phyloP scores from a whole-genome alignment of 352 stramenopile species.

The Pythium scleroteichum region DNA sequence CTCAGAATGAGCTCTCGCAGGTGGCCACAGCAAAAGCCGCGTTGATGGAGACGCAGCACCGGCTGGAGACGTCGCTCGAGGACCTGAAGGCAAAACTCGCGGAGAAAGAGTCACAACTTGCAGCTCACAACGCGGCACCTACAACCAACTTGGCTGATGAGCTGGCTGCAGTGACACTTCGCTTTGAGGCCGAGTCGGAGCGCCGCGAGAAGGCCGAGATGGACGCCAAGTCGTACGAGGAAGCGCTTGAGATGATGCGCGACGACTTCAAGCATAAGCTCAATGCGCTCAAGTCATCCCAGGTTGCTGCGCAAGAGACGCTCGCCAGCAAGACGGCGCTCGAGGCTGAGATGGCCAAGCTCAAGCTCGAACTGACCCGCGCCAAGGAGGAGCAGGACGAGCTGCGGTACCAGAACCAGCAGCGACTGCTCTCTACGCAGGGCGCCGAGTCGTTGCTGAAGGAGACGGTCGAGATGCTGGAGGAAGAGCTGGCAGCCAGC shows the following conservation, averaged over 20 bases:
- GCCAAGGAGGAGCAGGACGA: constrained; percentile 59
- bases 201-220: constrained; percentile 48
- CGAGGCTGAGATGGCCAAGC: constrained; percentile 38
- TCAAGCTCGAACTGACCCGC: constrained; percentile 33
- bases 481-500: constrained; percentile 35
- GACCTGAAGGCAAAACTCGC: not conserved
- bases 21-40: constrained; percentile 1
- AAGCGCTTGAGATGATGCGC: constrained; percentile 52
- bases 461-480: constrained; percentile 38
- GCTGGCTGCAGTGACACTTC: constrained; percentile 34
- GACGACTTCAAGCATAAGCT: constrained; percentile 55
- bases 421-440: constrained; percentile 47
- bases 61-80: constrained; percentile 1
- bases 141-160: not conserved
- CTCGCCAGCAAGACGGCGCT: constrained; percentile 19
- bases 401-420: constrained; percentile 59
- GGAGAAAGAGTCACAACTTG: constrained; percentile 10
- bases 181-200: constrained; percentile 42
- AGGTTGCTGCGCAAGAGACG: constrained; percentile 37
- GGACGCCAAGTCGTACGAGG: constrained; percentile 70
- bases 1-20: not conserved
- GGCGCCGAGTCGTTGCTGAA: constrained; percentile 38
- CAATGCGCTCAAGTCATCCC: constrained; percentile 37
- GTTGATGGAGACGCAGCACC: not conserved
- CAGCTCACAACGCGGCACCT: not conserved